Evolutionary conservation across 441 rosid species (phyloP).

Genomic region (Syzygium syzygioides): DNA sequence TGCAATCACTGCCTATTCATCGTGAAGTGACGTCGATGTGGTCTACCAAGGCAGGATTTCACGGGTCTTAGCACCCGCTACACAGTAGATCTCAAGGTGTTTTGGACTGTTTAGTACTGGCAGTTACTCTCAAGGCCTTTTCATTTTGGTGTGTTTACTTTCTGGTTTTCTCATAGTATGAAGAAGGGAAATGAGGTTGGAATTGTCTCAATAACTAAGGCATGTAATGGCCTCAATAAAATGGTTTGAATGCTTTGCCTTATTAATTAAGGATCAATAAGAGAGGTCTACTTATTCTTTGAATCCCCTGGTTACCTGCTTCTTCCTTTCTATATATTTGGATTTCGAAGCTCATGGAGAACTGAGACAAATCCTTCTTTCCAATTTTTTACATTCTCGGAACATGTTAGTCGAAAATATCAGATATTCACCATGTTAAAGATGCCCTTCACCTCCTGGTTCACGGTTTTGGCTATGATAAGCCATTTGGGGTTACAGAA

Average conservation of each 20-base stretch:
- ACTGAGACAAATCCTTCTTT: not conserved
- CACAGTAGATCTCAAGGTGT: not conserved
- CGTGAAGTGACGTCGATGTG: not conserved
- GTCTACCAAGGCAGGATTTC: not conserved
- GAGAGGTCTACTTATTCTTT: not conserved
- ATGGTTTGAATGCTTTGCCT: not conserved
- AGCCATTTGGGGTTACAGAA: not conserved
- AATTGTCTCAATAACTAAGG: not conserved
- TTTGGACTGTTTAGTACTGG: not conserved
- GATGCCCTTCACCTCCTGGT: not conserved
- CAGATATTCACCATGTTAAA: not conserved
- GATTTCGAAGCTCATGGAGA: not conserved
- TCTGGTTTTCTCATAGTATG: not conserved
- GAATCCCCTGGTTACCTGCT: not conserved
- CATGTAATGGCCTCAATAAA: not conserved
- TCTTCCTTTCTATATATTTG: not conserved
- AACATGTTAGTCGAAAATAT: not conserved
- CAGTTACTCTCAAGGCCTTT: not conserved
- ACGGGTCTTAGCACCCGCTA: not conserved
- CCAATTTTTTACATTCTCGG: not conserved
- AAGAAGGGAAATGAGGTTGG: not conserved
- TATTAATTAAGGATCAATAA: not conserved
- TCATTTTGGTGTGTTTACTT: not conserved
- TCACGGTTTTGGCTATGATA: not conserved
- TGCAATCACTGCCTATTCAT: not conserved